Evolutionary conservation across 1,284 basidiomycete species (phyloP).

Genomic region (Microbotryomycetes sp.): DNA sequence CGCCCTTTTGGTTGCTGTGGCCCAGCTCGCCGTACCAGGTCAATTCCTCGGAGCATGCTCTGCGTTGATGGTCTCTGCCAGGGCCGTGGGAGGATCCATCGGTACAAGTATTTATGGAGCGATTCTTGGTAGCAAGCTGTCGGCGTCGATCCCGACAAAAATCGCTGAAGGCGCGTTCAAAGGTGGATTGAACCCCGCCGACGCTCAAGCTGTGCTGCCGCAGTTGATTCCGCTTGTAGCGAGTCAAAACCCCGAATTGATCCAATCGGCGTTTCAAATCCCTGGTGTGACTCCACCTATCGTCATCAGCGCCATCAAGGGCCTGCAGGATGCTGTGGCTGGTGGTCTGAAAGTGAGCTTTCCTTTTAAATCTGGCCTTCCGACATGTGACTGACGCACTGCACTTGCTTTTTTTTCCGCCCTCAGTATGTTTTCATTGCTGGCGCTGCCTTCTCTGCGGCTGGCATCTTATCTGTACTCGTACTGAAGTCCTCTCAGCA

Average conservation of each 20-base stretch:
- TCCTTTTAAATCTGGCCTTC: not conserved
- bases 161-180: constrained; percentile 3
- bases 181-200: not conserved
- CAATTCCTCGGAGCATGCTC: not conserved
- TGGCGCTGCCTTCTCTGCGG: not conserved
- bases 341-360: not conserved
- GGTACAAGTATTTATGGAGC: not conserved
- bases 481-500: not conserved
- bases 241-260: not conserved
- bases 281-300: not conserved
- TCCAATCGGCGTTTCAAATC: not conserved
- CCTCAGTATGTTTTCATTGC: not conserved
- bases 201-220: not conserved
- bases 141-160: not conserved
- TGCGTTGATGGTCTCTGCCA: not conserved
- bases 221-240: not conserved
- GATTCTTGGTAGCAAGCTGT: not conserved
- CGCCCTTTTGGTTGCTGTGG: constrained; percentile 11
- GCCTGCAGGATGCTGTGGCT: not conserved
- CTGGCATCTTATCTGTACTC: not conserved
- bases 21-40: constrained; percentile 16
- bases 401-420: not conserved
- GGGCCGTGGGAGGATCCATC: not conserved
- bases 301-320: not conserved
- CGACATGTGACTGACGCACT: too few relatives aligned